A percentile compares a stretch with the other conserved stretches of the same genome.
phyloP scores from a whole-genome alignment of 306 rosid genomes.

The Echinosophora koreensis region DNA sequence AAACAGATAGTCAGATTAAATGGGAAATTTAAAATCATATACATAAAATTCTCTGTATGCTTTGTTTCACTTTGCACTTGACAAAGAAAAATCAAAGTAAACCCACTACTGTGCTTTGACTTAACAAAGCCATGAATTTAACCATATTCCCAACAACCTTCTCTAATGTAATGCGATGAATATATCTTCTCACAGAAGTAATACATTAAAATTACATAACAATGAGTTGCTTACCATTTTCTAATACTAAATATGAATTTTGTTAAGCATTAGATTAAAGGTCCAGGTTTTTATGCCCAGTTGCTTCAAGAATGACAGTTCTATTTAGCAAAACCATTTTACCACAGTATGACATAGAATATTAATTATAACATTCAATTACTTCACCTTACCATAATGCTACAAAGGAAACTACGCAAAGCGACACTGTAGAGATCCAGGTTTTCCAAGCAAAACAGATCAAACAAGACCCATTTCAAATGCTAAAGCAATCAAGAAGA shows the following conservation, averaged over 20 bases:
- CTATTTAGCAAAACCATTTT: constrained; percentile 24
- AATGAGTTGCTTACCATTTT: neutral
- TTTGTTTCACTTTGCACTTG: constrained; percentile 21
- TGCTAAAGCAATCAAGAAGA: constrained; percentile 30
- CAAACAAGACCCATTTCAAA: constrained; percentile 23
- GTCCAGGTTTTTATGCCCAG: constrained; percentile 20
- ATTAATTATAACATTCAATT: neutral
- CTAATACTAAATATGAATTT: constrained; percentile 1
- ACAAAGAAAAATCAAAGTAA: constrained; percentile 37
- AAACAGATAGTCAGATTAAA: constrained; percentile 35
- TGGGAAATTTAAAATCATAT: constrained; percentile 21
- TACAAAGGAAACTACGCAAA: constrained; percentile 18
- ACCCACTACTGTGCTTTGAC: constrained; percentile 20
- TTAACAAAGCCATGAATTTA: constrained; percentile 32
- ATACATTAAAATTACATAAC: constrained; percentile 13
- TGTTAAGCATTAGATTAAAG: constrained; percentile 23
- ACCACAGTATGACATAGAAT: neutral
- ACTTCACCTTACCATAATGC: constrained; percentile 14
- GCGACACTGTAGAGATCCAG: constrained; percentile 25
- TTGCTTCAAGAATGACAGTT: constrained; percentile 4
- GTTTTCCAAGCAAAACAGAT: constrained; percentile 29
- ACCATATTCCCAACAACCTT: constrained; percentile 18
- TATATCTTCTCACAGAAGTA: constrained; percentile 2
- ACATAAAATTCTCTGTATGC: constrained; percentile 1
- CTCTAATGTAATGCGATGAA: constrained; percentile 11